Evolutionary conservation across 352 stramenopile species (phyloP).

Genomic region (Phytopythium vexans): DNA sequence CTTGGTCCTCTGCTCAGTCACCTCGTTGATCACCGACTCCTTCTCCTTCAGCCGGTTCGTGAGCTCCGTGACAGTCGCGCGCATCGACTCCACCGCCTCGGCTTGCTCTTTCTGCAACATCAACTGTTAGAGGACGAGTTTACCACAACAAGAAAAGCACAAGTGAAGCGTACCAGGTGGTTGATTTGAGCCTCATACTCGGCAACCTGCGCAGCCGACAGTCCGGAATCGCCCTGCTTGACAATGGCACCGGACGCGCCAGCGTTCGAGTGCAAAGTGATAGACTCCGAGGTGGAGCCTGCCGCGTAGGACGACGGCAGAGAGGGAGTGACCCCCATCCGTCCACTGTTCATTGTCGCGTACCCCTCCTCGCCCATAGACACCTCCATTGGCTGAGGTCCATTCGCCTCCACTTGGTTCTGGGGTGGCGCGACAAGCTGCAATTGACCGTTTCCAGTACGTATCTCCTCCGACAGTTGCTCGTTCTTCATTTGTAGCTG

Average conservation of each 20-base stretch:
- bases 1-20: conserved; percentile 82
- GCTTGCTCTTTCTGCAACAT: conserved; percentile 41
- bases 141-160: neutral
- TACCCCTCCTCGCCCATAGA: conserved; percentile 19
- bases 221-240: conserved; percentile 6
- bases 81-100: conserved; percentile 70
- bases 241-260: neutral
- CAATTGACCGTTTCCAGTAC: conserved; percentile 30
- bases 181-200: conserved; percentile 75
- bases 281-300: neutral
- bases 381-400: conserved; percentile 40
- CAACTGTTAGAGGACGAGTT: conserved; percentile 1
- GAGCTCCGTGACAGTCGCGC: conserved; percentile 72
- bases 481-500: conserved; percentile 79
- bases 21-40: conserved; percentile 85
- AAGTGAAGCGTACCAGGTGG: conserved; percentile 46
- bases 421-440: conserved; percentile 14
- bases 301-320: neutral
- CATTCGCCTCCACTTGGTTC: conserved; percentile 14
- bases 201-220: conserved; percentile 45
- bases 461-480: conserved; percentile 63
- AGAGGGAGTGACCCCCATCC: neutral
- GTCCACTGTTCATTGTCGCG: neutral
- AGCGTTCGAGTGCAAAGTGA: conserved; percentile 1
- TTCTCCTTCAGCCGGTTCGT: conserved; percentile 88